phyloP scores from a whole-genome alignment of 2,329 filamentous ascomycete species.

The Drechslerella dactyloides region DNA sequence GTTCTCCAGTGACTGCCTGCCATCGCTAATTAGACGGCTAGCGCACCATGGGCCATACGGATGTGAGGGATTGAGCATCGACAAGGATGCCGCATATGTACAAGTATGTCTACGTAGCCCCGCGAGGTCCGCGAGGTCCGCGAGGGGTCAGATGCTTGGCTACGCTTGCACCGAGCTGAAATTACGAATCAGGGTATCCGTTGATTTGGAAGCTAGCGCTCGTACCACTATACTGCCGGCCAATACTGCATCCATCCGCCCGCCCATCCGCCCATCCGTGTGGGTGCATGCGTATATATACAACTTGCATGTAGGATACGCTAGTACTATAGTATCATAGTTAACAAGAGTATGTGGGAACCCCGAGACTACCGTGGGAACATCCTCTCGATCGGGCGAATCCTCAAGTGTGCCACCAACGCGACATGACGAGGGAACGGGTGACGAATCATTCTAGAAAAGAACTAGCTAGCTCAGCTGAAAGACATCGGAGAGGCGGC shows the following conservation, averaged over 20 bases:
- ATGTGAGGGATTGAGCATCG: background rate
- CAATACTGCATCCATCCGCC: background rate
- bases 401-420: background rate
- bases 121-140: constrained; percentile 18
- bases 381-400: background rate
- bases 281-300: background rate
- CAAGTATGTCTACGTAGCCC: background rate
- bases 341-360: background rate
- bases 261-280: no score
- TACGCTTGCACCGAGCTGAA: constrained; percentile 31
- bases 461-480: constrained; percentile 32
- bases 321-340: background rate
- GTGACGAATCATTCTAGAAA: constrained; percentile 29
- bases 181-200: no score
- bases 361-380: constrained; percentile 16
- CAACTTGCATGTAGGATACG: background rate
- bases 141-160: constrained; percentile 7
- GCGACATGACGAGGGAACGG: background rate
- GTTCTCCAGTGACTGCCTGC: background rate
- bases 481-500: constrained; percentile 3
- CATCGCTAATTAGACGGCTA: constrained; percentile 2
- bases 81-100: no score
- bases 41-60: background rate
- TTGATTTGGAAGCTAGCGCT: no score
- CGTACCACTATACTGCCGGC: background rate